A percentile compares a stretch with the other conserved stretches of the same genome.
phyloP scores from a whole-genome alignment of 805 yeast species.

The Zygotorulaspora sp. region DNA sequence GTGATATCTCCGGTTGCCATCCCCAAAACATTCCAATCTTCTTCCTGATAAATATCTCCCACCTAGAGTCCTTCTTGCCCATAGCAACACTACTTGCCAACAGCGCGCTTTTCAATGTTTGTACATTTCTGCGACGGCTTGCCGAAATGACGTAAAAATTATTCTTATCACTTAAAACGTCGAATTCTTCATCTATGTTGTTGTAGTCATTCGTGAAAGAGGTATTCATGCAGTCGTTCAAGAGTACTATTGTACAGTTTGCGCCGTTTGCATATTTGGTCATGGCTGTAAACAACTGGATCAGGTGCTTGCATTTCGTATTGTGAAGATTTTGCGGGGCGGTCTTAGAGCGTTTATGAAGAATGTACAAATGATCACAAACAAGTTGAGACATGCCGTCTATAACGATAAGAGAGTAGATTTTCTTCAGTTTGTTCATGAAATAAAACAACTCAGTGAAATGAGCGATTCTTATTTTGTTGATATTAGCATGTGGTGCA shows the following conservation, averaged over 20 bases:
- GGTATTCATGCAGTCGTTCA: conserved; percentile 34
- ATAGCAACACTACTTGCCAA: conserved; percentile 30
- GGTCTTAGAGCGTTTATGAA: conserved; percentile 7
- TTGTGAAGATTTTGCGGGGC: conserved; percentile 22
- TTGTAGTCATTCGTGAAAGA: conserved; percentile 19
- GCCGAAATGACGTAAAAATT: conserved; percentile 22
- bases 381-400: conserved; percentile 34
- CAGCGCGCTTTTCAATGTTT: conserved; percentile 30
- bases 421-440: conserved; percentile 17
- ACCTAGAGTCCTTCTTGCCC: conserved; percentile 28
- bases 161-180: conserved; percentile 17
- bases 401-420: conserved; percentile 25
- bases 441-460: conserved; percentile 27
- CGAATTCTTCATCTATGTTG: conserved; percentile 19
- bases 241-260: conserved; percentile 22
- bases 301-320: conserved; percentile 27
- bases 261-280: conserved; percentile 27
- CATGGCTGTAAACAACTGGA: conserved; percentile 25
- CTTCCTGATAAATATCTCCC: conserved; percentile 30
- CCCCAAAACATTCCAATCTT: conserved; percentile 31
- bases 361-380: conserved; percentile 20
- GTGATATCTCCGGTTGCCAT: no score
- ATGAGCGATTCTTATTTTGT: conserved; percentile 18
- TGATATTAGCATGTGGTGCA: neutral
- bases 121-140: conserved; percentile 23